These are phyloP conservation scores for Nidularia sp. DNA, from an alignment of 768 basidiomycete species.

Conservation along the genomic window DNA sequence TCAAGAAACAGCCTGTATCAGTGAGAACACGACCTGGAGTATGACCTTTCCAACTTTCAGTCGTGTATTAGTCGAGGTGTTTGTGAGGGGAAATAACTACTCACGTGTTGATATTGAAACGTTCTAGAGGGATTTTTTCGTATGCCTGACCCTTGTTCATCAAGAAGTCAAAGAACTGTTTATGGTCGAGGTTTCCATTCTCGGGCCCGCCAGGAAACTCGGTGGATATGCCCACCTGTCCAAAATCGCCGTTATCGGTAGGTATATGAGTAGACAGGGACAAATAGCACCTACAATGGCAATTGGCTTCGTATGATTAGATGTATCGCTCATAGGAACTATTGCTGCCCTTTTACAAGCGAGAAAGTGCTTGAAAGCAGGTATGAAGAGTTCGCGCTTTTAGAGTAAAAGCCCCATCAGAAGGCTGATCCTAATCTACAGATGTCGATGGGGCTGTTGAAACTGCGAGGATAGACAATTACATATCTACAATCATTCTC, in stretches of 20 bases:
- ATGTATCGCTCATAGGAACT: too few relatives aligned
- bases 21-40: slow-evolving; percentile 10
- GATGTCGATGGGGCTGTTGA: too few relatives aligned
- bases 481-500: too few relatives aligned
- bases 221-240: slow-evolving; percentile 22
- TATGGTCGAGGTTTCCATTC: slow-evolving; percentile 17
- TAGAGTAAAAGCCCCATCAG: too few relatives aligned
- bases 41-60: slow-evolving; percentile 12
- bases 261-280: too few relatives aligned
- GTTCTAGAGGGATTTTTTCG: slow-evolving; percentile 16
- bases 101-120: slow-evolving; percentile 22
- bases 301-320: too few relatives aligned
- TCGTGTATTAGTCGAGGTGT: not conserved
- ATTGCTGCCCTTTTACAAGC: too few relatives aligned
- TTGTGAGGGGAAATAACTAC: not conserved
- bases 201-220: slow-evolving; percentile 19
- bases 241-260: not conserved
- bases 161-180: slow-evolving; percentile 20
- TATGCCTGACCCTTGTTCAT: slow-evolving; percentile 19
- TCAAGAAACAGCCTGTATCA: slow-evolving; percentile 20
- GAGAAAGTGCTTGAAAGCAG: too few relatives aligned
- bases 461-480: too few relatives aligned
- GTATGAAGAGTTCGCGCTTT: too few relatives aligned
- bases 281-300: too few relatives aligned
- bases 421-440: too few relatives aligned